These are phyloP conservation scores for Agrocybe praecox DNA, from an alignment of 768 basidiomycete species.

Conservation along the genomic window DNA sequence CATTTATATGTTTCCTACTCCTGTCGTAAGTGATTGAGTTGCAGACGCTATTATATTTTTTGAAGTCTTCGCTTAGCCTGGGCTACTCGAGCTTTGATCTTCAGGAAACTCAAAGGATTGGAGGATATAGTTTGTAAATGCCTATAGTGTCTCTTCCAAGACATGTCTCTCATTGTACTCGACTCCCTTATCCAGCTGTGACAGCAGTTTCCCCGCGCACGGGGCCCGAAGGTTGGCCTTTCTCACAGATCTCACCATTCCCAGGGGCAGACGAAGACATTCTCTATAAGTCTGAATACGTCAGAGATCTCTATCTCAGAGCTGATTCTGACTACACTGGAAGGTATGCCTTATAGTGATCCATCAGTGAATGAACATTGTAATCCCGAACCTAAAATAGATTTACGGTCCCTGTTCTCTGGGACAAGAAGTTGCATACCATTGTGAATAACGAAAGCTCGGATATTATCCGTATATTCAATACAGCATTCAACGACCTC, in stretches of 20 bases:
- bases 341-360: constrained; percentile 40
- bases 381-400: no score
- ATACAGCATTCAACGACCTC: constrained; percentile 78
- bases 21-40: constrained; percentile 62
- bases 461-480: constrained; percentile 95
- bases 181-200: constrained; percentile 63
- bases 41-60: constrained; percentile 1
- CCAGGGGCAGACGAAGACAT: constrained; percentile 78
- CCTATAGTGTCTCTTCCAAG: constrained; percentile 10
- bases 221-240: constrained; percentile 87
- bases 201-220: constrained; percentile 85
- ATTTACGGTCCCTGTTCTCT: constrained; percentile 89
- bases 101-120: constrained; percentile 89
- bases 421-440: constrained; percentile 86
- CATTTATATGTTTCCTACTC: constrained; percentile 88
- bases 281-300: constrained; percentile 63
- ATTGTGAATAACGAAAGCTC: constrained; percentile 97
- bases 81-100: constrained; percentile 91
- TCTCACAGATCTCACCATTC: constrained; percentile 67
- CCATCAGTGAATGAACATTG: no score
- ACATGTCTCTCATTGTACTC: no score
- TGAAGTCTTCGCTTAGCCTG: constrained; percentile 59
- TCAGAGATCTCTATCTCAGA: constrained; percentile 86
- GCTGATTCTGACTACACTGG: constrained; percentile 73
- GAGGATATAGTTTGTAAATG: constrained; percentile 77